Base-by-base conservation (phyloP, 805 yeast species). In the Clavispora vitiphila region DNA sequence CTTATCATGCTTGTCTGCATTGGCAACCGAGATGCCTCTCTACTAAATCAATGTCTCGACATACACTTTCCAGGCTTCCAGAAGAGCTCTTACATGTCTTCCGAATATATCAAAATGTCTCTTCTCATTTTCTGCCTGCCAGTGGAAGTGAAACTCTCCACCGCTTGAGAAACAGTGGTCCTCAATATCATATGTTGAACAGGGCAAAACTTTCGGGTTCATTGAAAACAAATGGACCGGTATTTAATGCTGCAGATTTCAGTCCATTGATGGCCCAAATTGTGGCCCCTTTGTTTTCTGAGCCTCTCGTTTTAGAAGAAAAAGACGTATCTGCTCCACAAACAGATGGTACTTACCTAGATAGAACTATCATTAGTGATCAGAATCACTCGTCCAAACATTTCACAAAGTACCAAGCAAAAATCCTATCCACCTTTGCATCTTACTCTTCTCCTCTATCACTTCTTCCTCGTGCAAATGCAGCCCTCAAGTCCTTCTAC, bases 361-460 rank as follows among this genome's bases (percentile, higher is more conserved):
- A 39, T 12, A 41, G 48, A 3, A 18, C 29, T 3, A 18, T 48
- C 2, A 40, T 47, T 37, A 47, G 49, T 22, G 45, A 42, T 12
- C 34, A 40, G 25, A 26, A 37, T 29, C 29, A 30, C 15, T 43
- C 52, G 8, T 41, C 52, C n/a, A 53, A 49, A 20, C 49, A 51
- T 23, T 50, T 51, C 32, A 46, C 60, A 22, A 56, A 55, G 41
- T 48, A 44, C 40, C 55, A 54, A 31, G 65, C 68, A 8, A 50
- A 49, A n/a, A 37, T 63, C 14, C 41, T 59, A 26, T 50, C 58
- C 19, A 39, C 48, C 11, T 51, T 64, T 25, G 64, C 62, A n/a
- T 50, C 67, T 1, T 50, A 50, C 36, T 60, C 46, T 34, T 26
- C 35, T 16, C 69, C 69, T 4, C 42, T 43, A 12, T 8, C 9